phyloP scores from a whole-genome alignment of 2,329 filamentous ascomycete species.

The Colletotrichum cordylinicola region DNA sequence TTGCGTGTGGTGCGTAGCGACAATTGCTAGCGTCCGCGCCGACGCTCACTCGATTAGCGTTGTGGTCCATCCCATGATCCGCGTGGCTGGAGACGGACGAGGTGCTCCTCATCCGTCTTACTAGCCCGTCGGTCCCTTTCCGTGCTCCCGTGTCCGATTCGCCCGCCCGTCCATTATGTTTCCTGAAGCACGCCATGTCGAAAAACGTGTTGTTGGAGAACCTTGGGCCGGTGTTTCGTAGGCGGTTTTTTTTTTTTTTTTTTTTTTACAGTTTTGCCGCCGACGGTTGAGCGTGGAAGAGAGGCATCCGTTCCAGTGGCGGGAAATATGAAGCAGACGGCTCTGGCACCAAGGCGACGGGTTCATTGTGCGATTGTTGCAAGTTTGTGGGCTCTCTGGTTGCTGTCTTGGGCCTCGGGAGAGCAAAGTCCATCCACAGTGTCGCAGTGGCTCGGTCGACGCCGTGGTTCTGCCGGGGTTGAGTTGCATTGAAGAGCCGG shows the following conservation, averaged over 20 bases:
- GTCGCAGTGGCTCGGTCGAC: slow-evolving; percentile 11
- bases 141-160: slow-evolving; percentile 1
- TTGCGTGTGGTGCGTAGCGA: slow-evolving; percentile 4
- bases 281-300: neutral
- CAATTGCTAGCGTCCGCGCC: slow-evolving; percentile 4
- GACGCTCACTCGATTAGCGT: neutral
- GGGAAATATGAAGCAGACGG: neutral
- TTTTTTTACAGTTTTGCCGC: neutral
- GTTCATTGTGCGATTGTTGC: neutral
- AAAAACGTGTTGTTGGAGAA: neutral
- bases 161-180: neutral
- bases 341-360: neutral
- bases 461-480: slow-evolving; percentile 12
- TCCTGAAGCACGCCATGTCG: neutral
- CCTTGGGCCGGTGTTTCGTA: neutral
- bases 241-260: neutral
- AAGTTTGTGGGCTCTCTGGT: neutral
- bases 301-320: neutral
- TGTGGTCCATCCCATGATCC: neutral
- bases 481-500: slow-evolving; percentile 17
- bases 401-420: neutral
- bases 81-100: slow-evolving; percentile 4
- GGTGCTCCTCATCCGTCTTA: neutral
- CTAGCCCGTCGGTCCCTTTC: slow-evolving; percentile 4
- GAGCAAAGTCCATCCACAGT: slow-evolving; percentile 4